Conservation (phyloP, 1,284 basidiomycete genomes). For the Pholiota adiposa region DNA sequence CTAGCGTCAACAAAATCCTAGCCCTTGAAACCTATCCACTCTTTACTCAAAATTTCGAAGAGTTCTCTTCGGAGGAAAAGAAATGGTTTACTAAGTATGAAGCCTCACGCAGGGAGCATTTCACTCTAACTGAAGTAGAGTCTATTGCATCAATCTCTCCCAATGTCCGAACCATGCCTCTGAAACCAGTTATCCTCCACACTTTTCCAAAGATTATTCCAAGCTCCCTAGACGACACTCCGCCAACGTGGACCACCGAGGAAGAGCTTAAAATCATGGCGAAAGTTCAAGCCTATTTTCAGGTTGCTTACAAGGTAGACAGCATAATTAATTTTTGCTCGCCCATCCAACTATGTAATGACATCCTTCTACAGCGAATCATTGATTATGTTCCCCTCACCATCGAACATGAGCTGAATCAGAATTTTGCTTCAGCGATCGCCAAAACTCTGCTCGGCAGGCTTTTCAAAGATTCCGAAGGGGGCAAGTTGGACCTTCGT, state of each 20-base stretch:
- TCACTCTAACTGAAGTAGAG: too few relatives aligned
- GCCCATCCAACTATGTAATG: neutral
- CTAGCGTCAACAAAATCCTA: constrained; percentile 11
- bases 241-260: constrained; percentile 15
- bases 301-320: constrained; percentile 49
- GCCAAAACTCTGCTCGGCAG: constrained; percentile 43
- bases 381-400: constrained; percentile 55
- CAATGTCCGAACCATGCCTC: too few relatives aligned
- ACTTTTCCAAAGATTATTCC: neutral
- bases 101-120: neutral
- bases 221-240: neutral
- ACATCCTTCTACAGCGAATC: constrained; percentile 45
- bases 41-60: constrained; percentile 15
- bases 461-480: constrained; percentile 31
- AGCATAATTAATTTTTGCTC: neutral
- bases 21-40: constrained; percentile 11
- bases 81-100: constrained; percentile 3
- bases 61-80: neutral
- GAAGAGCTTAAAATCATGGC: constrained; percentile 54
- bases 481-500: constrained; percentile 26
- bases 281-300: constrained; percentile 55
- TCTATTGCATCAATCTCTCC: too few relatives aligned
- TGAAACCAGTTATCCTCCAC: neutral
- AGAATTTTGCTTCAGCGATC: constrained; percentile 41
- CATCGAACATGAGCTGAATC: constrained; percentile 55